Evolutionary conservation across 2,329 filamentous ascomycete species (phyloP).

Genomic region (Ophiostoma quercus): DNA sequence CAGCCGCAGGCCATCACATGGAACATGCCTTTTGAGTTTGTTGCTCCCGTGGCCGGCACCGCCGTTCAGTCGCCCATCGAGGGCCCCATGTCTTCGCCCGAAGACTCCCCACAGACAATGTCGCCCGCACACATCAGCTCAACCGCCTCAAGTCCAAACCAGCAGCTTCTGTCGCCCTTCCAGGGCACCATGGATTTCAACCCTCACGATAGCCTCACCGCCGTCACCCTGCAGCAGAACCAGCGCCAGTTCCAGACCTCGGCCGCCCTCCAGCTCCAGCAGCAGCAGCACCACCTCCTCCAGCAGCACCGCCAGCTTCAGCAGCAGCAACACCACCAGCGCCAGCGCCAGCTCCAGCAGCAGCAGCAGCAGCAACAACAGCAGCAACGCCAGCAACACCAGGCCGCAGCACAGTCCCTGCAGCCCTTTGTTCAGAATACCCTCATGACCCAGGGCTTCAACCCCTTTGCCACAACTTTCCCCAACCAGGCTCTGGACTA

Average conservation of each 20-base stretch:
- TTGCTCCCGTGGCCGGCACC: conserved; percentile 31
- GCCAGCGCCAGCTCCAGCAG: conserved; percentile 36
- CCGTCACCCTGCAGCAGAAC: conserved; percentile 58
- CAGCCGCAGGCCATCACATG: conserved; percentile 39
- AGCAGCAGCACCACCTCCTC: conserved; percentile 38
- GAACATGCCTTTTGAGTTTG: conserved; percentile 50
- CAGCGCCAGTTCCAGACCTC: conserved; percentile 41
- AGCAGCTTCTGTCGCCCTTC: conserved; percentile 53
- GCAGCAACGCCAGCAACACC: conserved; percentile 28
- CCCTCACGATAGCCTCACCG: conserved; percentile 47
- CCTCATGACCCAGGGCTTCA: conserved; percentile 46
- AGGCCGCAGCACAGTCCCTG: conserved; percentile 42
- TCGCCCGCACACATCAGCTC: conserved; percentile 44
- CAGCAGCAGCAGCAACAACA: conserved; percentile 28
- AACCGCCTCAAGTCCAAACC: conserved; percentile 50
- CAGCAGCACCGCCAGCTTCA: conserved; percentile 46
- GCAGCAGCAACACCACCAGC: conserved; percentile 42
- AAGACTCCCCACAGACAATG: conserved; percentile 44
- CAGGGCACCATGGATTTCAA: conserved; percentile 47
- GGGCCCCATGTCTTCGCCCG: conserved; percentile 47
- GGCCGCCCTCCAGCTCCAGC: conserved; percentile 38
- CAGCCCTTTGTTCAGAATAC: conserved; percentile 53
- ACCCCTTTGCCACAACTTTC: conserved; percentile 45
- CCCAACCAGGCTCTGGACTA: conserved; percentile 56
- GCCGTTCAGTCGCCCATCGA: conserved; percentile 38